These are phyloP conservation scores for Coniochaeta ligniaria DNA, from an alignment of 2,329 filamentous ascomycete species.

Conservation along the genomic window DNA sequence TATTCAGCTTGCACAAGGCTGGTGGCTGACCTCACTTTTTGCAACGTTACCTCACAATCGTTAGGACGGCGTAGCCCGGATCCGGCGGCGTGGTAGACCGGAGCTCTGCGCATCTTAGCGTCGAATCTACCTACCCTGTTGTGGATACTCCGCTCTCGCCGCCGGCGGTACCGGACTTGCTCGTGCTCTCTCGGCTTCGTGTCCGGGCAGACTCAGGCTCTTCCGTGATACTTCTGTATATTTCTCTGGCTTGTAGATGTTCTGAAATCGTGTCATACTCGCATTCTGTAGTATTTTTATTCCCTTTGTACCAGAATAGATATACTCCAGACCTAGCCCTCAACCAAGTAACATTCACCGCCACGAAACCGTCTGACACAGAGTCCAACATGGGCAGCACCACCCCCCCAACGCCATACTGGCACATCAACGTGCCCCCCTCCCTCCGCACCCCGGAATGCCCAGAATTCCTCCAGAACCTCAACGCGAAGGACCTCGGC, in stretches of 20 bases:
- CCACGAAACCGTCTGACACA: too few species aligned
- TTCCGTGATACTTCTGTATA: background rate
- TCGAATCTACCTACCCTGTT: background rate
- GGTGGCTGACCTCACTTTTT: background rate
- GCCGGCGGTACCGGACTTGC: background rate
- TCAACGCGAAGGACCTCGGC: constrained; percentile 58
- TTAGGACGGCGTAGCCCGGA: background rate
- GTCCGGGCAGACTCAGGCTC: background rate
- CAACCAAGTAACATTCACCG: too few species aligned
- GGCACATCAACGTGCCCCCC: constrained; percentile 72
- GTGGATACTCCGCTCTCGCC: background rate
- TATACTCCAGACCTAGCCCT: too few species aligned
- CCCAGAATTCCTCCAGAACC: constrained; percentile 60
- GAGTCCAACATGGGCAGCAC: background rate
- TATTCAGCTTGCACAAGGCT: background rate
- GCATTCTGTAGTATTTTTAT: too few species aligned
- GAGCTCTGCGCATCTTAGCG: background rate
- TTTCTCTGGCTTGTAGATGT: background rate
- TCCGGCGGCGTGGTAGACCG: background rate
- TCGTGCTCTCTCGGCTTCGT: background rate
- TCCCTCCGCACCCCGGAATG: constrained; percentile 57
- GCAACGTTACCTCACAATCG: background rate
- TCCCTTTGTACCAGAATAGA: too few species aligned
- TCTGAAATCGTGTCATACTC: background rate
- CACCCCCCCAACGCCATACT: constrained; percentile 49